Evolutionary conservation across 257 asterid genomes (phyloP), one percentile per base, ranked within the genome.

Genomic region (Cynanchum wilfordii): DNA sequence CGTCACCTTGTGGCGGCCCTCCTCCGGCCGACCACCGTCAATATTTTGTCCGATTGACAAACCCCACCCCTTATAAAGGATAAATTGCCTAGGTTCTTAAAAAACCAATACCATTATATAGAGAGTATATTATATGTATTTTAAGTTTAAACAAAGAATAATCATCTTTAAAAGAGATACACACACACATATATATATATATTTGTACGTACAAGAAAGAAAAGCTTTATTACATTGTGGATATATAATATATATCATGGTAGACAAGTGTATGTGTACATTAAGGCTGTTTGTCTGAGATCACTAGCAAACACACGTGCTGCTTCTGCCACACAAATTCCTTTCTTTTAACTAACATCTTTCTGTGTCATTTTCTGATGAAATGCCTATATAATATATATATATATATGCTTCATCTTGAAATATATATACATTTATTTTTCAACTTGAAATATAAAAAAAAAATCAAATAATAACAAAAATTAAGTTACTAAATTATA

Each of bases 11-110:
- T 11, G 75, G 65, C 33, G 36, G 73, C 66, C 73, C 3, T 5
- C 60, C 69, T 69, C 77, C 82, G 66, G 73, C 86, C 80, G 80
- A 79, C 85, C 75, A 71, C 81, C 51, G 79, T 85, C 59, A 78
- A 73, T 3, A 78, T 55, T 2, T 67, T 7, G 47, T 10, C 47
- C 40, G 6, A 0, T 36, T 4, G 40, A 3, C 13, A 44, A 44
- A 1, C 13, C 49, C 7, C 49, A 5, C 49, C 49, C 49, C 1
- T 44, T 36, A 36, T 30, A 38, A 38, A 38, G 42, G 42, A 38
- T 38, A 30, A 30, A 3, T 33, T 33, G 38, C 38, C 38, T 33
- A 33, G 4, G 3, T 33, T 33, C 38, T 33, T 3, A 33, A 33
- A 30, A 33, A 2, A 33, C 38, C 38, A 33, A 33, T 33, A 33